A percentile compares a stretch with the other conserved stretches of the same genome.
Evolutionary conservation across 1,284 basidiomycete genomes (phyloP).

Genomic region (Anthracocystis walkeri): DNA sequence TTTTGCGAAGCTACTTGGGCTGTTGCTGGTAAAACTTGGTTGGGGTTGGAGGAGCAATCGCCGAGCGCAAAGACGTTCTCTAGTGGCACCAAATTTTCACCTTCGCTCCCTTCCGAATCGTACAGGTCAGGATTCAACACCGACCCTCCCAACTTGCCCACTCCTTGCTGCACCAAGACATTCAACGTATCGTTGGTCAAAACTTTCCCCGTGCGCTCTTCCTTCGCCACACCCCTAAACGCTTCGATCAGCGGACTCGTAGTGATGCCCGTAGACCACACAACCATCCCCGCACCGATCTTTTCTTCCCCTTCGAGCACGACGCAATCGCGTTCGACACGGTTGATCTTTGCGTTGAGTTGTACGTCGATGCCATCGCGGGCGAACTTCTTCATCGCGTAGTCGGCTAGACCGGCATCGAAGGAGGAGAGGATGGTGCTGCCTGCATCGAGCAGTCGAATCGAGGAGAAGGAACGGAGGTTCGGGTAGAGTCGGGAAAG

Average conservation of each 20-base stretch:
- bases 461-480: slow-evolving; percentile 31
- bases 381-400: slow-evolving; percentile 62
- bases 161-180: slow-evolving; percentile 11
- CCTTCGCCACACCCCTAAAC: slow-evolving; percentile 75
- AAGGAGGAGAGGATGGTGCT: slow-evolving; percentile 61
- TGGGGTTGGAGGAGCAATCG: slow-evolving; percentile 78
- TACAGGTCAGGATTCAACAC: neutral
- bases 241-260: slow-evolving; percentile 81
- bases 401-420: slow-evolving; percentile 58
- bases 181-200: slow-evolving; percentile 57
- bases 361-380: slow-evolving; percentile 39
- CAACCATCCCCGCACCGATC: slow-evolving; percentile 75
- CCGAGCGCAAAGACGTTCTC: slow-evolving; percentile 73
- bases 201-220: slow-evolving; percentile 77
- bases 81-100: neutral
- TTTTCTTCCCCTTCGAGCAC: neutral
- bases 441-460: slow-evolving; percentile 60
- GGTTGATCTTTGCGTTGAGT: slow-evolving; percentile 27
- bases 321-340: slow-evolving; percentile 33
- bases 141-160: neutral
- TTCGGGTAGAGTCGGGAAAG: slow-evolving; percentile 73
- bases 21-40: slow-evolving; percentile 64
- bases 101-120: neutral
- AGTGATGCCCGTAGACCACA: slow-evolving; percentile 85
- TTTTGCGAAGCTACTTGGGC: slow-evolving; percentile 70